Base-by-base conservation (phyloP, 2,329 filamentous ascomycete species). In the Pseudocercospora fijiensis region DNA sequence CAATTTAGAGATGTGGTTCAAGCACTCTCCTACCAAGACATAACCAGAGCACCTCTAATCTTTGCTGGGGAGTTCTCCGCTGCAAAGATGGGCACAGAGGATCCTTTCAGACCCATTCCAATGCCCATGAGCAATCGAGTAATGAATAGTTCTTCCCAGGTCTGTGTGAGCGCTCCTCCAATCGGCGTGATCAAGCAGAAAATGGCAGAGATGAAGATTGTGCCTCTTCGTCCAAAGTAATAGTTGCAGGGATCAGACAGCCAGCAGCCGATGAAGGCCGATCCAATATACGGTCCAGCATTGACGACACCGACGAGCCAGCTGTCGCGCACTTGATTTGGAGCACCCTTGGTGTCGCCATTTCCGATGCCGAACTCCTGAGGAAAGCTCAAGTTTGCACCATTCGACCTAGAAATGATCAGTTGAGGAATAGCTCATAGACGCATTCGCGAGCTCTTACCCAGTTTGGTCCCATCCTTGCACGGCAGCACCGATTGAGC, bases 261-360 rank as follows among this genome's bases (percentile, higher is more conserved):
- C 37, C 60, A 57, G 49, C 51, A 57, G n/a, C 70, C 69, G 43
- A 69, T 61, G 60, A 72, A 67, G 22, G 68, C 65, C 63, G 61
- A 57, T 49, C 82, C 83, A 57, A 87, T 78, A 60, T 87, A 84
- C 0, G 83, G 79, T 55, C 78, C 82, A 22, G 84, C 80, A 66
- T 91, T 91, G 65, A 91, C 79, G 2, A 90, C 76, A 51, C 89
- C 89, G n/a, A 90, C 79, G 33, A 90, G 78, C 80, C 84, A 86
- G 18, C 79, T 78, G 70, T 87, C 83, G 43, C 75, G 75, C 4
- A 75, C 74, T 33, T 79, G 78, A 24, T 78, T 76, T 47, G 74
- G 74, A 47, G 59, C 59, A 8, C 52, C 64, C 9, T 16, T 22
- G 41, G 58, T 66, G 3, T 69, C 67, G 53, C 64, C 61, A 28